Conservation (phyloP, 176 grass and related monocot genomes). For the Paspalum notatum region DNA sequence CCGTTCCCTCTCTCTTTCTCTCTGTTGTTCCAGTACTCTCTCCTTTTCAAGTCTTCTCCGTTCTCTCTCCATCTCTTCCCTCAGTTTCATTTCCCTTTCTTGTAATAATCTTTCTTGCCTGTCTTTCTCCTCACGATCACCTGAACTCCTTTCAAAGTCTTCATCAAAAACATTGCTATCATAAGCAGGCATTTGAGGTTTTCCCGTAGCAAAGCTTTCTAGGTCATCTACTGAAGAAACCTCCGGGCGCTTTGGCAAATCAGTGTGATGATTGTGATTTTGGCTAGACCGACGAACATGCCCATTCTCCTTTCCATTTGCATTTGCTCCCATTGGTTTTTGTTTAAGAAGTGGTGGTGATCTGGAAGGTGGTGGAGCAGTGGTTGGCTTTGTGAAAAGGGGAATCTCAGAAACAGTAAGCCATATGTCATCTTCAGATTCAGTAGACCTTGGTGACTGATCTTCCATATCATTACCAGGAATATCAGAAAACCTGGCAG, state of each 20-base stretch:
- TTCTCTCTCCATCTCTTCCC: slow-evolving; percentile 55
- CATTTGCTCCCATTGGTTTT: slow-evolving; percentile 38
- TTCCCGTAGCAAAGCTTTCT: slow-evolving; percentile 65
- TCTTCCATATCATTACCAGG: slow-evolving; percentile 48
- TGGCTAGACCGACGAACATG: slow-evolving; percentile 42
- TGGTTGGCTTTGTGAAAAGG: slow-evolving; percentile 84
- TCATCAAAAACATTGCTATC: slow-evolving; percentile 56
- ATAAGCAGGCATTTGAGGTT: slow-evolving; percentile 55
- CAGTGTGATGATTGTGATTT: slow-evolving; percentile 58
- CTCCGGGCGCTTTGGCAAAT: slow-evolving; percentile 53
- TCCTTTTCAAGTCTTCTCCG: slow-evolving; percentile 58
- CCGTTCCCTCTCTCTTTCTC: slow-evolving; percentile 52
- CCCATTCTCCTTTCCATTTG: slow-evolving; percentile 46
- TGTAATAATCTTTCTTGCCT: slow-evolving; percentile 52
- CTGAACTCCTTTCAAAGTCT: slow-evolving; percentile 63
- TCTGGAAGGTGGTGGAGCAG: slow-evolving; percentile 82
- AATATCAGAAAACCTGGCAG: slow-evolving; percentile 59
- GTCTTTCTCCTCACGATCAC: slow-evolving; percentile 52
- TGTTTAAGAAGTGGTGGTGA: slow-evolving; percentile 69
- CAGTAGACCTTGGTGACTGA: slow-evolving; percentile 66
- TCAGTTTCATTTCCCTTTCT: slow-evolving; percentile 51
- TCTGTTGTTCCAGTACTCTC: slow-evolving; percentile 59
- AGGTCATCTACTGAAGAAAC: slow-evolving; percentile 70
- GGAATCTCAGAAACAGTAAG: slow-evolving; percentile 97
- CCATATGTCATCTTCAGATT: slow-evolving; percentile 85